Evolutionary conservation across 2,329 filamentous ascomycete species (phyloP), one percentile per base, ranked within the genome.

Genomic region (Calonectria hawksworthii): DNA sequence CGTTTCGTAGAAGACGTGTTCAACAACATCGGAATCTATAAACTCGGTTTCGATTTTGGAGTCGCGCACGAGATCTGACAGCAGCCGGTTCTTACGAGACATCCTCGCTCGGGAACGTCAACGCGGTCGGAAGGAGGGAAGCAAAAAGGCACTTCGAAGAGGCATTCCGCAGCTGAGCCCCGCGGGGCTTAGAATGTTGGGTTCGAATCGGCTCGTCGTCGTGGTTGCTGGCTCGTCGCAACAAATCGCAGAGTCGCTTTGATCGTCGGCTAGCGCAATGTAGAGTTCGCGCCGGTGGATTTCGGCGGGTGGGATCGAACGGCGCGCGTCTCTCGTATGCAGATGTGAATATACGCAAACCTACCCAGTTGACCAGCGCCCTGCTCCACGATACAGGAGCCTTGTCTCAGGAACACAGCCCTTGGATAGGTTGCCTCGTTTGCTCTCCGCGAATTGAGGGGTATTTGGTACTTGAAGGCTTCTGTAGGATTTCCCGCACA

Each of bases 41-140:
- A 56, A 36, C 5, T 56, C 9, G 18, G 52, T 56, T 56, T 56
- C 30, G 18, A 56, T 56, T 34, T 56, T 34, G 28, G 52, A 56
- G 28, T 56, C 28, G 52, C 28, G 52, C 21, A 56, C 52, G 28
- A 56, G 52, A 56, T 56, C 52, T 18, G 52, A 56, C 28, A 34
- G 28, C 8, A 56, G 32, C 21, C 8, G 28, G 18, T 34, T 56
- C 30, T 7, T 34, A 10, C 30, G 52, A 36, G 30, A 10, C 52
- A 56, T 56, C 18, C 52, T 56, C 28, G 21, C 30, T 34, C 14
- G 4, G 10, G 8, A n/a, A 13, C 11, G 30, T 56, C 9, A 32
- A 34, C 28, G 30, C 6, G 30, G 18, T 23, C 18, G 14, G 26
- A 26, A 1, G 4, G 13, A 34, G 18, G 8, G 10, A 28, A 6